phyloP scores from a whole-genome alignment of 441 rosid species.

The Lepidium campestre region DNA sequence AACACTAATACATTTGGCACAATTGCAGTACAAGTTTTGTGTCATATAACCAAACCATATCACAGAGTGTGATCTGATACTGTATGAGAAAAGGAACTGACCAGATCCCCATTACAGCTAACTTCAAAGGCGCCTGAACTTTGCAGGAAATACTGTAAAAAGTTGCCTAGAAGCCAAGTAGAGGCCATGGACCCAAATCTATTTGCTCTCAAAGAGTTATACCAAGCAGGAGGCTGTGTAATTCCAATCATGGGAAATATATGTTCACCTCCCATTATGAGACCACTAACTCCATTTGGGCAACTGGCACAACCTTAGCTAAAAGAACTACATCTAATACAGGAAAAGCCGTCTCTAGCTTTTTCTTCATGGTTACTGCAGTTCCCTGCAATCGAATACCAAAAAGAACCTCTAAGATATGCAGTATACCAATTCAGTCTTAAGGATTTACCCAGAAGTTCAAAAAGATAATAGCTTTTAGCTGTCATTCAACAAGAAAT shows the following conservation, averaged over 20 bases:
- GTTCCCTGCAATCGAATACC: slow-evolving; percentile 58
- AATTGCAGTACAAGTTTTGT: neutral
- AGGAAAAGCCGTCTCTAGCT: slow-evolving; percentile 72
- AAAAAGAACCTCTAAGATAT: neutral
- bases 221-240: slow-evolving; percentile 72
- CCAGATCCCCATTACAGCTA: slow-evolving; percentile 65
- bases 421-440: slow-evolving; percentile 22
- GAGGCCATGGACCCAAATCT: slow-evolving; percentile 88
- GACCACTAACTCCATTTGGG: slow-evolving; percentile 71
- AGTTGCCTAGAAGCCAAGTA: slow-evolving; percentile 89
- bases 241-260: slow-evolving; percentile 77
- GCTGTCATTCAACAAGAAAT: neutral
- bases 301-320: slow-evolving; percentile 67
- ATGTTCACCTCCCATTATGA: slow-evolving; percentile 77
- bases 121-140: slow-evolving; percentile 97
- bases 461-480: neutral
- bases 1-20: neutral
- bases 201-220: slow-evolving; percentile 71
- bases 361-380: slow-evolving; percentile 77
- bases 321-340: slow-evolving; percentile 69
- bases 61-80: neutral
- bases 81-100: slow-evolving; percentile 25
- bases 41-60: neutral
- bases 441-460: slow-evolving; percentile 23
- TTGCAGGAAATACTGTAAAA: slow-evolving; percentile 76